A percentile compares a stretch with the other conserved stretches of the same genome.
Evolutionary conservation across 306 rosid genomes (phyloP).

Genomic region (Cyamopsis tetragonoloba): DNA sequence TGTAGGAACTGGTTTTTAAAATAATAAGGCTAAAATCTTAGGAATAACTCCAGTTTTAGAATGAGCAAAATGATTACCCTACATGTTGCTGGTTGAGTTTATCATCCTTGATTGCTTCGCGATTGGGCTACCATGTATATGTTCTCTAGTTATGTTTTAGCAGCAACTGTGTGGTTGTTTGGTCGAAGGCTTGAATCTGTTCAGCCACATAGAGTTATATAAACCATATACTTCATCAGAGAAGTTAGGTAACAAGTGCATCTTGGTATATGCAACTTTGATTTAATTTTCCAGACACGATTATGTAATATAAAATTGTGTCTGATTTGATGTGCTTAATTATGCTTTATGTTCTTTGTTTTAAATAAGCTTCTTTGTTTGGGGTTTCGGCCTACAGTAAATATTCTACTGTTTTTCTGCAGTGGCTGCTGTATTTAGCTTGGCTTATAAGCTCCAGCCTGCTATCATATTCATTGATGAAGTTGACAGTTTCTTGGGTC

Average conservation of each 20-base stretch:
- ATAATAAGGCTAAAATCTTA: background rate
- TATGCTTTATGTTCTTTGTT: slow-evolving; percentile 18
- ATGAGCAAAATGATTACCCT: background rate
- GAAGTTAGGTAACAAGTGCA: background rate
- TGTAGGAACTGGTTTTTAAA: background rate
- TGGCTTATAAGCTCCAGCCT: slow-evolving; percentile 97
- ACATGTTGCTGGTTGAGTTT: background rate
- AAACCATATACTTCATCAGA: background rate
- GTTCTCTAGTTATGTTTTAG: background rate
- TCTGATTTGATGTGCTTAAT: background rate
- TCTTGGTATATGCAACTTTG: background rate
- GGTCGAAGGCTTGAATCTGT: slow-evolving; percentile 12
- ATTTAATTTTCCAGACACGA: background rate
- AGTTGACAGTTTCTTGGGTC: slow-evolving; percentile 98
- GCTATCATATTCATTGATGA: slow-evolving; percentile 97
- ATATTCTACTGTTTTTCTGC: slow-evolving; percentile 28
- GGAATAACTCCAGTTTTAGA: background rate
- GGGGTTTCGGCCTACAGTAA: slow-evolving; percentile 17
- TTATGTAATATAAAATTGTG: background rate
- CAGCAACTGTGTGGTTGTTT: background rate
- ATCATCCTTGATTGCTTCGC: background rate
- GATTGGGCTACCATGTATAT: background rate
- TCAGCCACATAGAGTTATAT: background rate
- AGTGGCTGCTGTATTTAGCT: slow-evolving; percentile 96
- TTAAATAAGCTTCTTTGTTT: background rate